A percentile compares a stretch with the other conserved stretches of the same genome.
Evolutionary conservation across 129 eudicot genomes (phyloP).

Genomic region (carrot (Daucus carota)): DH1_v3.0 NC_030384.2:41738501-41739000

Average conservation of each 20-base stretch:
- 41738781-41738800: slow-evolving; percentile 37
- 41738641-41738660: slow-evolving; percentile 31
- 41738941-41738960: neutral
- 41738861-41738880: neutral
- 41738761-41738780: slow-evolving; percentile 29
- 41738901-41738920: neutral
- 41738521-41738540: neutral
- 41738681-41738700: slow-evolving; percentile 42
- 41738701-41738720: slow-evolving; percentile 45
- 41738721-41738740: slow-evolving; percentile 47
- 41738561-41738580: slow-evolving; percentile 31
- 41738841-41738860: neutral
- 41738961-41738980: neutral
- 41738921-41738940: neutral
- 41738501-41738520: neutral
- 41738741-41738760: slow-evolving; percentile 54
- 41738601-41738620: slow-evolving; percentile 42
- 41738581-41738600: slow-evolving; percentile 82
- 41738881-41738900: neutral
- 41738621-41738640: slow-evolving; percentile 34
- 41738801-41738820: neutral
- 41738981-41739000: neutral
- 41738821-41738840: neutral
- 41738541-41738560: slow-evolving; percentile 7
- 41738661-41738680: slow-evolving; percentile 40